Evolutionary conservation across 371 early-diverging fungal genomes (phyloP).

Genomic region (Blakeslea trispora): DNA sequence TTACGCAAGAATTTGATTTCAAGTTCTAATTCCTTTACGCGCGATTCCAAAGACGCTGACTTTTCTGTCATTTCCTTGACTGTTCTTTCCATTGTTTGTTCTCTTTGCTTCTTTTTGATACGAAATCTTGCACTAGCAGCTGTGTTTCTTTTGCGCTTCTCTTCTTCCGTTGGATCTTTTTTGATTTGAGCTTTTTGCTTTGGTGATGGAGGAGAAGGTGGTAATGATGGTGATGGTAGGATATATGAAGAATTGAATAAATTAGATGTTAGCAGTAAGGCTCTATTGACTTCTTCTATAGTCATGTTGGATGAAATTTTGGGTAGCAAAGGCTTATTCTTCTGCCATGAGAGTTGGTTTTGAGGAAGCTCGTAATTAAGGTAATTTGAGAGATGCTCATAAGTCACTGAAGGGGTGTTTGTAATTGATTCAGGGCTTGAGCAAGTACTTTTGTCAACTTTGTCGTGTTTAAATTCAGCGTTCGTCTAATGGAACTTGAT

Average conservation of each 20-base stretch:
- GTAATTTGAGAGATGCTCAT: constrained; percentile 44
- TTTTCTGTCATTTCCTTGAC: constrained; percentile 79
- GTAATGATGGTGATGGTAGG: no score
- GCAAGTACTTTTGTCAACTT: constrained; percentile 48
- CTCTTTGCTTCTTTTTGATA: constrained; percentile 85
- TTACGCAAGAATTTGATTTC: constrained; percentile 88
- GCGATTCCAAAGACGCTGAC: constrained; percentile 66
- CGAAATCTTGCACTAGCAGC: constrained; percentile 94
- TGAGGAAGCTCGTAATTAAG: constrained; percentile 43
- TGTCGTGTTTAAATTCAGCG: constrained; percentile 63
- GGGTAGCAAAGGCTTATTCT: constrained; percentile 11
- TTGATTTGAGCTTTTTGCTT: neutral
- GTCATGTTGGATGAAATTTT: constrained; percentile 18
- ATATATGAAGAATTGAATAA: constrained; percentile 1
- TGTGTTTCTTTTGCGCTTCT: constrained; percentile 90
- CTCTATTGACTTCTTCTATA: constrained; percentile 14
- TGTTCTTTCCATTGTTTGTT: constrained; percentile 78
- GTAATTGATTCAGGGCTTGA: constrained; percentile 8
- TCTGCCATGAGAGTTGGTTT: constrained; percentile 5
- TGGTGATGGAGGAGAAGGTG: neutral
- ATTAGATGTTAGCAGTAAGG: constrained; percentile 8
- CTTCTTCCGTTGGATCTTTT: constrained; percentile 54
- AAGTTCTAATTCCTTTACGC: constrained; percentile 78
- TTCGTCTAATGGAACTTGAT: constrained; percentile 40
- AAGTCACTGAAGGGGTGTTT: constrained; percentile 33